Evolutionary conservation across 2,329 filamentous ascomycete genomes (phyloP), one percentile per base, ranked within the genome.

Genomic region (Claviceps paspali): DNA sequence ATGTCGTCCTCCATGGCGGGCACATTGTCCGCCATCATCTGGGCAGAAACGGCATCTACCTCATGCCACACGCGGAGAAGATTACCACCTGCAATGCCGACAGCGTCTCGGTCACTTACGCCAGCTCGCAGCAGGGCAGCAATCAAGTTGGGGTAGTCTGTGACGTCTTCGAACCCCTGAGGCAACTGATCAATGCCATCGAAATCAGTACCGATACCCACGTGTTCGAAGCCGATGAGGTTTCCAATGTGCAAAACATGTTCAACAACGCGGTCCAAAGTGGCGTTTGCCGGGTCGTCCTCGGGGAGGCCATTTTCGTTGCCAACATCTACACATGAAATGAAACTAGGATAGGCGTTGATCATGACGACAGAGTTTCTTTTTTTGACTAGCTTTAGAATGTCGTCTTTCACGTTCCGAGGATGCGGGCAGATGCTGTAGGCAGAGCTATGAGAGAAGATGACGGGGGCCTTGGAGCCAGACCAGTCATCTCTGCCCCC

Each of bases 141-240:
- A 7, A 95, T 71, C 31, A 95, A 60, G 39, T 79, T 73, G 0
- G 86, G 87, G 49, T 80, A 93, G 52, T 83, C 84, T 34, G 78
- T 76, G 6, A 94, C 85, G 54, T 94, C 86, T 27, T 91, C 83
- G 33, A 96, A 58, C 0, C 87, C 88, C 38, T 63, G 54, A 0
- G 87, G 85, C 4, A 76, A 76, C 1, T 48, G 55, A 1, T 55
- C 51, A 39, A 87, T 87, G 7, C 75, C 88, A 53, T 95, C 87
- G 53, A 87, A 95, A 55, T 96, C 88, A 36, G 81, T 86, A 0
- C 88, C 88, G 14, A 95, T 59, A 0, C 87, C 88, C 12, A 95
- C 85, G 53, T 94, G 73, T 29, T 87, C 81, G 48, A 81, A 95
- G 3, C 88, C 88, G 42, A 94, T 84, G 23, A 80, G 61, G 32